Evolutionary conservation across 2,329 filamentous ascomycete species (phyloP), one percentile per base, ranked within the genome.

Genomic region (Trichophyton equinum): DNA sequence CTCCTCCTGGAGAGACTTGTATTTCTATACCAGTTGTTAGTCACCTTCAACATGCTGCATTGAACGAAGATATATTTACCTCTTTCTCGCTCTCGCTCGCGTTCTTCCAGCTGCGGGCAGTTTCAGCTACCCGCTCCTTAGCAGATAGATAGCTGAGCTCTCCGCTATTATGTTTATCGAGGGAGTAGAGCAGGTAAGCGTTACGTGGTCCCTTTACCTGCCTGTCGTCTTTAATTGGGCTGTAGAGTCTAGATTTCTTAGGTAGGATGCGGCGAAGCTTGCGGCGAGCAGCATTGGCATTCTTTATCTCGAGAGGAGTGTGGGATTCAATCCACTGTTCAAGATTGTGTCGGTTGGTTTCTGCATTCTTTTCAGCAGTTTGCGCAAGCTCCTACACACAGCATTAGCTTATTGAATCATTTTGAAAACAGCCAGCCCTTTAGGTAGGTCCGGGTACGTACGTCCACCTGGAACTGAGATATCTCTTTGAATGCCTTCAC

Each of bases 231-330:
- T 72, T 63, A 59, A 87, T 76, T 5, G 58, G 56, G 1, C 44
- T 27, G 27, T 64, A 62, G 47, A 61, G 64, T 51, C 67, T 67
- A 2, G 64, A 44, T 9, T 61, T 65, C 20, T 9, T 33, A 3
- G 51, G 27, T 38, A 67, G 57, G 51, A 72, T 63, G 27, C 62
- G 67, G 0, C 61, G 59, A 7, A 78, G 69, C n/a, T 59, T 64
- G 30, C 44, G 62, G 42, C 85, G 81, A 9, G 85, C 85, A 9
- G 65, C 67, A 69, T 88, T 88, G 61, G 85, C 85, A 2, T 75
- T 62, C 53, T 74, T 74, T 65, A 88, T 86, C 67, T 85, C 70
- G 4, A 81, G 73, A 8, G 82, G 78, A 1, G 81, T 81, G 67
- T 84, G 72, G 2, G 70, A 72, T 36, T 78, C 69, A 20, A 87